A percentile compares a stretch with the other conserved stretches of the same genome.
These are phyloP conservation scores for Kodamaea fungicola DNA, from an alignment of 1,139 yeast species.

Conservation along the genomic window DNA sequence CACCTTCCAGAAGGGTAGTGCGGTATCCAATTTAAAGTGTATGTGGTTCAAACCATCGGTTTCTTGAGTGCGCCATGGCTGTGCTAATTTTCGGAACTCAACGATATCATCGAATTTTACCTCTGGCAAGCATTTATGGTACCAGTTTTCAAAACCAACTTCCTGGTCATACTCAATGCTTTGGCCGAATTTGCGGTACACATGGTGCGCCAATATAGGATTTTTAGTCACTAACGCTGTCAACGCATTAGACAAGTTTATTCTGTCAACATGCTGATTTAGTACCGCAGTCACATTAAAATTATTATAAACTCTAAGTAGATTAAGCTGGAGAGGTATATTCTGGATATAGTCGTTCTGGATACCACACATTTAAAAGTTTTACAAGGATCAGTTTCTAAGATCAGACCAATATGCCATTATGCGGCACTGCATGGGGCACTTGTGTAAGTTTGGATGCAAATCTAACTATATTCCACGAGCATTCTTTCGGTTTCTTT, in stretches of 20 bases:
- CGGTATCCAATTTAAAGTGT: slow-evolving; percentile 13
- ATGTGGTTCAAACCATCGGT: slow-evolving; percentile 14
- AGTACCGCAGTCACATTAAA: slow-evolving; percentile 26
- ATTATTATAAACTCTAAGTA: slow-evolving; percentile 19
- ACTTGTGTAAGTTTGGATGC: no score
- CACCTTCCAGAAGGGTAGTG: slow-evolving; percentile 30
- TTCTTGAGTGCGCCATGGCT: background rate
- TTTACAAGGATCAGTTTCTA: no score
- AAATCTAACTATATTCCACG: no score
- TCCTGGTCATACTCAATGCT: background rate
- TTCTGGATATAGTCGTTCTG: no score
- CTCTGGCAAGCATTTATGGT: slow-evolving; percentile 15
- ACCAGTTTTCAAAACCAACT: slow-evolving; percentile 14
- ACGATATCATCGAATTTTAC: slow-evolving; percentile 28
- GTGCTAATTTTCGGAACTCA: slow-evolving; percentile 7
- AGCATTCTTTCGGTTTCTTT: no score
- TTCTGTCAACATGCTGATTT: slow-evolving; percentile 14
- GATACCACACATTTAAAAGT: background rate
- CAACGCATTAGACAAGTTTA: slow-evolving; percentile 26
- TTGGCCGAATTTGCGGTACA: slow-evolving; percentile 13
- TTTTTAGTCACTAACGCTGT: slow-evolving; percentile 16
- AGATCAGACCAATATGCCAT: no score
- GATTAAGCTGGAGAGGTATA: no score
- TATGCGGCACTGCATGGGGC: background rate
- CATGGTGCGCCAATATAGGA: slow-evolving; percentile 22